Percentiles rank a stretch among this genome's conserved stretches.
phyloP scores from a whole-genome alignment of 1,139 yeast species.

The Sugiyamaella grinbergsii region DNA sequence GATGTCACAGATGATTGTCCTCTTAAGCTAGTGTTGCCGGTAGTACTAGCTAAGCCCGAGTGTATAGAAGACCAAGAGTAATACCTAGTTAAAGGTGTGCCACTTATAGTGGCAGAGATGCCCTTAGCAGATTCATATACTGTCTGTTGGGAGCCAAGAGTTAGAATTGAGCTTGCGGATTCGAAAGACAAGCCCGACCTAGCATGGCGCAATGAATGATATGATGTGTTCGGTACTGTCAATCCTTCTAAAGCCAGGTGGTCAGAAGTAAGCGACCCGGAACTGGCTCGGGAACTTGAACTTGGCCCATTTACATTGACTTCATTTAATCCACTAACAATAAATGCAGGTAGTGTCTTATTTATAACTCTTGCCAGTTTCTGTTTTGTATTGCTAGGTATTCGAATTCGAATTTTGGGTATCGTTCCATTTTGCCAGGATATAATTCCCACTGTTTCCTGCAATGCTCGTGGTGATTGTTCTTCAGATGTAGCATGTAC shows the following conservation, averaged over 20 bases:
- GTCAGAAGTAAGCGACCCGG: not conserved
- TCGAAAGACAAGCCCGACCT: slow-evolving; percentile 21
- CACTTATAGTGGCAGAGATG: not conserved
- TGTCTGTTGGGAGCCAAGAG: not conserved
- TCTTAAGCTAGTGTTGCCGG: not conserved
- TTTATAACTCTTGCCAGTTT: slow-evolving; percentile 26
- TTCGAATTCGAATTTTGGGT: slow-evolving; percentile 15
- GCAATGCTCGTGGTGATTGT: slow-evolving; percentile 7
- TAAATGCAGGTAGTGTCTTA: slow-evolving; percentile 28
- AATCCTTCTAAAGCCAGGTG: slow-evolving; percentile 12
- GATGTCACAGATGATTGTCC: not conserved
- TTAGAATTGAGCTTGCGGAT: slow-evolving; percentile 5
- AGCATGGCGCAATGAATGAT: slow-evolving; percentile 22
- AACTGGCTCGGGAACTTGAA: not conserved
- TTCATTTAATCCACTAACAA: slow-evolving; percentile 18
- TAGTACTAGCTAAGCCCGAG: slow-evolving; percentile 19
- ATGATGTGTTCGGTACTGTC: slow-evolving; percentile 19
- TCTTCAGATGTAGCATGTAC: not conserved
- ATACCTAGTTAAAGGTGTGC: slow-evolving; percentile 18
- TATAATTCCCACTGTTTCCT: slow-evolving; percentile 13
- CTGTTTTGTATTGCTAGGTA: slow-evolving; percentile 22
- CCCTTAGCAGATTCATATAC: not conserved
- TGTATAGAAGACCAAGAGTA: slow-evolving; percentile 28
- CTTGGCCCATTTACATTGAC: slow-evolving; percentile 5
- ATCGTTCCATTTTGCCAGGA: slow-evolving; percentile 15